phyloP scores from a whole-genome alignment of 75 land plant genomes.

The Sequoia sempervirens region DNA sequence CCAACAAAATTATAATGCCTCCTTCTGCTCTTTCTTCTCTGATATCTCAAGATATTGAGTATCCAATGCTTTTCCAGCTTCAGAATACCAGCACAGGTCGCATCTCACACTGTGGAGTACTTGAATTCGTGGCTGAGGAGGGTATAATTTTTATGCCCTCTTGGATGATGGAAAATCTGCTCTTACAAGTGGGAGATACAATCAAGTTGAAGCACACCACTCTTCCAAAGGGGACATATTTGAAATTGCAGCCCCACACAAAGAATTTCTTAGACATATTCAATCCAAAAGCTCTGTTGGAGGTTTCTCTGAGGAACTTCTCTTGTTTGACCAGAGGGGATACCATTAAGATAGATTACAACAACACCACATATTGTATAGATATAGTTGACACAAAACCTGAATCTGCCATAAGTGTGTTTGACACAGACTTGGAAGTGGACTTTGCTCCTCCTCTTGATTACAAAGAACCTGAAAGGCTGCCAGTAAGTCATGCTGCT shows the following conservation, averaged over 20 bases:
- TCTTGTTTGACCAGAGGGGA: constrained; percentile 56
- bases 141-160: background rate
- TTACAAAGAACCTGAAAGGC: constrained; percentile 50
- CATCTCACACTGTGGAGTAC: background rate
- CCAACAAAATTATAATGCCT: constrained; percentile 13
- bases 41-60: background rate
- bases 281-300: constrained; percentile 35
- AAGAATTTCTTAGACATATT: constrained; percentile 26
- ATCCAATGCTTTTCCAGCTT: background rate
- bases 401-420: constrained; percentile 33
- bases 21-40: background rate
- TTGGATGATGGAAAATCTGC: constrained; percentile 26
- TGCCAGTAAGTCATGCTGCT: background rate
- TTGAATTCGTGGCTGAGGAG: background rate
- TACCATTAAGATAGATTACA: constrained; percentile 42
- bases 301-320: constrained; percentile 44
- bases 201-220: constrained; percentile 16
- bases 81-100: background rate
- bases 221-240: constrained; percentile 25
- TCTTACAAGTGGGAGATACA: constrained; percentile 16
- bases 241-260: constrained; percentile 25
- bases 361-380: constrained; percentile 44
- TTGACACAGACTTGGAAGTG: constrained; percentile 64
- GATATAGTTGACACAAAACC: constrained; percentile 57
- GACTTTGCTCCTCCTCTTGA: constrained; percentile 66